Conservation (phyloP, 768 basidiomycete genomes). For the Rhizopogon vulgaris region DNA sequence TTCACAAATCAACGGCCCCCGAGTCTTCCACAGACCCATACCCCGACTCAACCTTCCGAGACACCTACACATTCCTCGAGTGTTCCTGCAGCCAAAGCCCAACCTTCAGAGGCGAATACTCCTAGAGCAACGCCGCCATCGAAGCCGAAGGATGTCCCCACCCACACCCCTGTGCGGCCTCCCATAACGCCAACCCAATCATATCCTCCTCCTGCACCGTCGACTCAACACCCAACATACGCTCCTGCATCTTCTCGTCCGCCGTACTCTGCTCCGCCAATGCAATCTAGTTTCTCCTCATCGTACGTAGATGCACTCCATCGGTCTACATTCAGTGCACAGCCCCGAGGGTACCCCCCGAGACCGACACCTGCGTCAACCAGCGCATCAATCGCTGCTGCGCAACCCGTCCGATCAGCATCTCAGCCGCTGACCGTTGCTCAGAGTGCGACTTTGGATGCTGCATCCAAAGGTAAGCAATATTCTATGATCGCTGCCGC, state of each 20-base stretch:
- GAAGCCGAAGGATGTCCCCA: slow-evolving; percentile 11
- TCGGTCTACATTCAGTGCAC: slow-evolving; percentile 10
- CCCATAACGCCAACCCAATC: neutral
- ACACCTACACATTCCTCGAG: slow-evolving; percentile 3
- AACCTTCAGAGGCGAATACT: slow-evolving; percentile 7
- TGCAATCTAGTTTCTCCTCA: slow-evolving; percentile 11
- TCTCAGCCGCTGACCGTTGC: neutral
- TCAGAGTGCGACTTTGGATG: neutral
- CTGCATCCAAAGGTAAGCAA: neutral
- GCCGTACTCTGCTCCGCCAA: slow-evolving; percentile 17
- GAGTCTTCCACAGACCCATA: slow-evolving; percentile 4
- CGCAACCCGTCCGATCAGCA: neutral
- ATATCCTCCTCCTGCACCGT: neutral
- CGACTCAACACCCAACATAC: slow-evolving; percentile 6
- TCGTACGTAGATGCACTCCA: slow-evolving; percentile 9
- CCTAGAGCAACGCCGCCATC: slow-evolving; percentile 17
- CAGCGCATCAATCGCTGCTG: neutral
- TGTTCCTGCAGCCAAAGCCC: neutral
- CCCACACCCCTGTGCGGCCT: neutral
- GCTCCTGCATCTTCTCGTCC: slow-evolving; percentile 10
- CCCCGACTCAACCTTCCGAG: slow-evolving; percentile 6
- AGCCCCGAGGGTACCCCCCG: slow-evolving; percentile 22
- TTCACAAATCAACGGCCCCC: slow-evolving; percentile 6
- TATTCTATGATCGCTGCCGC: neutral
- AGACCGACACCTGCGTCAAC: slow-evolving; percentile 6